A percentile compares a stretch with the other conserved stretches of the same genome.
Conservation (phyloP, 1,284 basidiomycete species). For the Trichosporon coremiiforme region DNA sequence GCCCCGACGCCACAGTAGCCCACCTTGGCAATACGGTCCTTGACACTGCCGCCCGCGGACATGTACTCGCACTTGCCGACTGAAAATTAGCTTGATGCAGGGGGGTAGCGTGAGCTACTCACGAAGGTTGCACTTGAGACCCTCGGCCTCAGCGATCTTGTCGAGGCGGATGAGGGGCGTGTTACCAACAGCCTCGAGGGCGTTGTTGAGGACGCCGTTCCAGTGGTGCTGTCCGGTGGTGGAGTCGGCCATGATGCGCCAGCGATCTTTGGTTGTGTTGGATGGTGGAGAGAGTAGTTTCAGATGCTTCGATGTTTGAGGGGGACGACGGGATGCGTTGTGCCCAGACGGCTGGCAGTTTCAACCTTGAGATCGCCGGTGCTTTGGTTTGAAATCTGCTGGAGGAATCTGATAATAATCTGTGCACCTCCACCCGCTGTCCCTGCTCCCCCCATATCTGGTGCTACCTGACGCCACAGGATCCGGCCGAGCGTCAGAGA, state of each 20-base stretch:
- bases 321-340: neutral
- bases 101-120: conserved; percentile 49
- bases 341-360: neutral
- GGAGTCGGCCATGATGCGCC: conserved; percentile 19
- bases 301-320: neutral
- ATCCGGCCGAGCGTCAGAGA: neutral
- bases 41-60: conserved; percentile 89
- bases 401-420: conserved; percentile 12
- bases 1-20: conserved; percentile 16
- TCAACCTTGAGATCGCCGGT: conserved; percentile 8
- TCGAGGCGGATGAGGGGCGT: conserved; percentile 88
- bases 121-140: conserved; percentile 88
- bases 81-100: conserved; percentile 46
- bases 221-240: conserved; percentile 44
- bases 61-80: conserved; percentile 90
- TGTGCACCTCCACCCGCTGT: neutral
- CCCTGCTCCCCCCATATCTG: neutral
- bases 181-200: conserved; percentile 81
- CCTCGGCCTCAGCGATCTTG: conserved; percentile 72
- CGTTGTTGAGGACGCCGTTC: conserved; percentile 67
- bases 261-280: too few species aligned
- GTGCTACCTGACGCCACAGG: conserved; percentile 16
- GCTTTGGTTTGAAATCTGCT: conserved; percentile 10
- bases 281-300: neutral
- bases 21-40: conserved; percentile 89